Conservation (phyloP, 768 basidiomycete species). For the Hygrocybe coccinea region DNA sequence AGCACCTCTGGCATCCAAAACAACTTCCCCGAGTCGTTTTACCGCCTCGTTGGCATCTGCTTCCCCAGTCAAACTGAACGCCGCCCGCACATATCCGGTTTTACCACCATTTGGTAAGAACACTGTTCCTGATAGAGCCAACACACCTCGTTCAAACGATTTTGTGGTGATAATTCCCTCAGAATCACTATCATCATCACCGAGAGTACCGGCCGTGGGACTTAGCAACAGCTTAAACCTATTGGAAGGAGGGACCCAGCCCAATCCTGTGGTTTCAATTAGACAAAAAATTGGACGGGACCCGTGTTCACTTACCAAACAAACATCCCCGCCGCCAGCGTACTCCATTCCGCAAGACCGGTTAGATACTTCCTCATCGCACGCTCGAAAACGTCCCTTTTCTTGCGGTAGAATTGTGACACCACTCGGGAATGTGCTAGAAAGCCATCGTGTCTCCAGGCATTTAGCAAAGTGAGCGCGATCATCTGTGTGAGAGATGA, state of each 20-base stretch:
- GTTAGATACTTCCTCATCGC: constrained; percentile 73
- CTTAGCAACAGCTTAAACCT: constrained; percentile 68
- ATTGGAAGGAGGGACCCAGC: not conserved
- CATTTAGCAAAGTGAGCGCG: constrained; percentile 48
- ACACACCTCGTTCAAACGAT: constrained; percentile 75
- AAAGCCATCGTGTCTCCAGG: constrained; percentile 79
- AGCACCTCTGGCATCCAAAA: constrained; percentile 28
- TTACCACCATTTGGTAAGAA: constrained; percentile 71
- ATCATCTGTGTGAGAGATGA: constrained; percentile 64
- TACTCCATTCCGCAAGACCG: constrained; percentile 68
- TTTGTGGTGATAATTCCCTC: constrained; percentile 64
- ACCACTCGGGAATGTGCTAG: constrained; percentile 61
- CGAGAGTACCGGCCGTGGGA: constrained; percentile 4
- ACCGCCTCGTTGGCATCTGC: constrained; percentile 74
- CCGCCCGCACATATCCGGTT: constrained; percentile 73
- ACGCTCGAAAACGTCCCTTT: constrained; percentile 72
- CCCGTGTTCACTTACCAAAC: constrained; percentile 55
- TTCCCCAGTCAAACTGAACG: constrained; percentile 67
- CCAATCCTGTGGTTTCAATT: not conserved
- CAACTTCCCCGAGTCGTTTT: constrained; percentile 46
- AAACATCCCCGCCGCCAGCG: constrained; percentile 73
- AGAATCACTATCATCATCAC: constrained; percentile 54
- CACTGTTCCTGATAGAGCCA: constrained; percentile 83
- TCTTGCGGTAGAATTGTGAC: constrained; percentile 66
- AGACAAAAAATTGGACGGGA: constrained; percentile 10